Evolutionary conservation across 1,284 basidiomycete genomes (phyloP).

Genomic region (Athelia psychrophila): DNA sequence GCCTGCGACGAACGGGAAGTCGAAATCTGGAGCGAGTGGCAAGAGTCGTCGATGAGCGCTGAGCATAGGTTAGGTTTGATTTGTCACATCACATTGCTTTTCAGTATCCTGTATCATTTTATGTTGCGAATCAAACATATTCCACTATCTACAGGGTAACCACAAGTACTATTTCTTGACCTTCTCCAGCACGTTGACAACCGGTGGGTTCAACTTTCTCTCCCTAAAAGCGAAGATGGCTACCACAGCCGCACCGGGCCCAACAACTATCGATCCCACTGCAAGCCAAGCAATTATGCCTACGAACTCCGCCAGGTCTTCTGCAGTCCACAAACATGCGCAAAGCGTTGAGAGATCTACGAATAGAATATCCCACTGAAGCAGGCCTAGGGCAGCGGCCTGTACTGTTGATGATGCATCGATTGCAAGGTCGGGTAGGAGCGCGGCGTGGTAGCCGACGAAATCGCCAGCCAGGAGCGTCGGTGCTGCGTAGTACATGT

Average conservation of each 20-base stretch:
- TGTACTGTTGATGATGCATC: background rate
- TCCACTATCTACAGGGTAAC: background rate
- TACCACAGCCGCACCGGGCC: background rate
- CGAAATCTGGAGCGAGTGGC: constrained; percentile 30
- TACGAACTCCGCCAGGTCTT: background rate
- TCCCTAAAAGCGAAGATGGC: background rate
- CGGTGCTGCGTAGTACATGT: constrained; percentile 14
- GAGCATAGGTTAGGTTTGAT: background rate
- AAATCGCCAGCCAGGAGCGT: too few species aligned
- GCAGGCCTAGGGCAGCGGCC: background rate
- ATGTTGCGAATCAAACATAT: background rate
- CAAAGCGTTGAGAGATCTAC: background rate
- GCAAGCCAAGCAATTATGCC: background rate
- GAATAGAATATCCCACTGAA: background rate
- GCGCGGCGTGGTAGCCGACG: too few species aligned
- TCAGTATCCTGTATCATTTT: background rate
- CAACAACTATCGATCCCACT: background rate
- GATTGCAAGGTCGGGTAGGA: background rate
- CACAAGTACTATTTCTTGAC: too few species aligned
- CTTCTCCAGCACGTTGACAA: background rate
- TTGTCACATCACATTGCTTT: constrained; percentile 7
- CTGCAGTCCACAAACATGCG: background rate
- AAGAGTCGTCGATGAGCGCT: background rate
- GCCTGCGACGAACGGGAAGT: constrained; percentile 39
- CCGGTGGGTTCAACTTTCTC: background rate